These are phyloP conservation scores for Rubia yunnanensis DNA, from an alignment of 257 asterid species.

Conservation along the genomic window DNA sequence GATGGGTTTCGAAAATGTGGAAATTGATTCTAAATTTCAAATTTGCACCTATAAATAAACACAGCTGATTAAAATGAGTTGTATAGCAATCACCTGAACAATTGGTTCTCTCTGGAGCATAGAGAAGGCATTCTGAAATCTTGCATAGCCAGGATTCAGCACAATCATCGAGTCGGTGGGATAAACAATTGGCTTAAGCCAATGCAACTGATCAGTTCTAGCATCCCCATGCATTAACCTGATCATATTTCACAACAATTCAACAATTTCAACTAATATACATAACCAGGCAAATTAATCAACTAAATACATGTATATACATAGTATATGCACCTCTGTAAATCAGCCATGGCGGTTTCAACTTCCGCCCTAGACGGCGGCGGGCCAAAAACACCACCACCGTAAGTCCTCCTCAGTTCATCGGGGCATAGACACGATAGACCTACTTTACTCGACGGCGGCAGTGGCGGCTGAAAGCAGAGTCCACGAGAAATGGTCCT, in stretches of 20 bases:
- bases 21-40: too few species aligned
- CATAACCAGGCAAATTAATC: not conserved
- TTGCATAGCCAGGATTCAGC: slow-evolving; percentile 37
- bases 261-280: not conserved
- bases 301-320: not conserved
- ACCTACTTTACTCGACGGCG: not conserved
- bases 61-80: not conserved
- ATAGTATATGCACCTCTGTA: slow-evolving; percentile 32
- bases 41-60: too few species aligned
- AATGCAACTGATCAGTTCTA: slow-evolving; percentile 14
- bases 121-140: slow-evolving; percentile 33
- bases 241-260: not conserved
- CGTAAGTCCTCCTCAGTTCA: not conserved
- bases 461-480: slow-evolving; percentile 6
- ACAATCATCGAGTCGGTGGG: slow-evolving; percentile 15
- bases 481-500: slow-evolving; percentile 15
- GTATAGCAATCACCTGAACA: slow-evolving; percentile 28
- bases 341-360: slow-evolving; percentile 41
- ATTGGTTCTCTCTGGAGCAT: slow-evolving; percentile 49
- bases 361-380: slow-evolving; percentile 50
- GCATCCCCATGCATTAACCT: slow-evolving; percentile 37
- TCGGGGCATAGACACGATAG: not conserved
- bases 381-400: slow-evolving; percentile 28
- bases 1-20: too few species aligned
- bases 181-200: slow-evolving; percentile 14